Conservation (phyloP, 2,329 filamentous ascomycete species). For the Capronia americana region DNA sequence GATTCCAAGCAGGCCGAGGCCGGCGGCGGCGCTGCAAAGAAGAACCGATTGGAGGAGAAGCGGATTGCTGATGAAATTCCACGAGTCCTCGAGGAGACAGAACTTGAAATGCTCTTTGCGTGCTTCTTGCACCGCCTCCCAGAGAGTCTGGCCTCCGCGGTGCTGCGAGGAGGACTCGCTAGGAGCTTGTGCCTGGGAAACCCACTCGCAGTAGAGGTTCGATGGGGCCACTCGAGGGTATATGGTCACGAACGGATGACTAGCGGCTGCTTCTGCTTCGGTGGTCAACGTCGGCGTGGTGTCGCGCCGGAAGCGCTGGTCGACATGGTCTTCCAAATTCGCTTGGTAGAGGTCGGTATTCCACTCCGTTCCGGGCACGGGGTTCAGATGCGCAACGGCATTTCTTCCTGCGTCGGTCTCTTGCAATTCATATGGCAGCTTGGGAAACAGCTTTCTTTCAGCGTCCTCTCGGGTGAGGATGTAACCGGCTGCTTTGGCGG, state of each 20-base stretch:
- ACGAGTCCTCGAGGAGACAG: constrained; percentile 13
- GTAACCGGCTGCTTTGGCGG: not conserved
- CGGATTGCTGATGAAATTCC: constrained; percentile 2
- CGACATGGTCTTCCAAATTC: not conserved
- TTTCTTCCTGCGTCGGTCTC: constrained; percentile 17
- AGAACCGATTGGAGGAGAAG: constrained; percentile 13
- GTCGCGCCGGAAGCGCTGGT: not conserved
- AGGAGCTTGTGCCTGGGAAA: not conserved
- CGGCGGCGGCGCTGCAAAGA: not conserved
- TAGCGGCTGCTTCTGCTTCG: not conserved
- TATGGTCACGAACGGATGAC: constrained; percentile 32
- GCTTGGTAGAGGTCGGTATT: constrained; percentile 11
- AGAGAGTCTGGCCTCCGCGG: not conserved
- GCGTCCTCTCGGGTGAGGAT: constrained; percentile 19
- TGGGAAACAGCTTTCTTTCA: constrained; percentile 21
- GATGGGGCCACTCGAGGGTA: constrained; percentile 28
- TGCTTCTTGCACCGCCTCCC: constrained; percentile 14
- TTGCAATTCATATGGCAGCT: constrained; percentile 26
- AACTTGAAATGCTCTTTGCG: constrained; percentile 7
- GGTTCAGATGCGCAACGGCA: constrained; percentile 1
- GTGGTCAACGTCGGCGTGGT: not conserved
- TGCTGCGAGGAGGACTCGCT: not conserved
- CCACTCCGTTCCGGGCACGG: constrained; percentile 30
- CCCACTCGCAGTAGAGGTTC: constrained; percentile 35
- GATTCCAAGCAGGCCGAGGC: not conserved